Base-by-base conservation (phyloP, 805 yeast genomes). In the Saccharomyces eubayanus region DNA sequence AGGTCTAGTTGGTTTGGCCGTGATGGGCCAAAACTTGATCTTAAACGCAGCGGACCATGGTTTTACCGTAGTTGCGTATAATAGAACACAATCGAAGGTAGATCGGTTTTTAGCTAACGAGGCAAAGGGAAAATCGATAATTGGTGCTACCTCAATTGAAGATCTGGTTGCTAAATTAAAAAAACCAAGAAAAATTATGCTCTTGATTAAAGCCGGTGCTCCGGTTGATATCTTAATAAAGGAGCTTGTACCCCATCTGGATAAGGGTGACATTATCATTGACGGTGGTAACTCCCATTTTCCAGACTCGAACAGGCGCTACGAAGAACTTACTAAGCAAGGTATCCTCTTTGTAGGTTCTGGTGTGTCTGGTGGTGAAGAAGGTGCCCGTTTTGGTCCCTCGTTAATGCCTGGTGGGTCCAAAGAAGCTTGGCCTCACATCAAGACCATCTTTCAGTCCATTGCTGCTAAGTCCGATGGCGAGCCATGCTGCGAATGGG, bases 401-500 rank as follows among this genome's bases (percentile, higher is more conserved):
- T 91, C 97, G 59, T 81, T 92, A 74, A 92, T 92, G 99, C 99
- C 99, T 66, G 99, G 99, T 84, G 99, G 99, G 72, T 87, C 89
- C 72, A 81, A 78, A 65, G 96, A 88, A 68, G 99, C 98, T 60
- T 92, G 98, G 99, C 98, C 98, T 63, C 95, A 89, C 77, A 87
- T 92, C 72, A 92, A 92, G 84, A 85, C 83, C 59, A 94, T 92
- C 70, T 90, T 92, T 89, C 99, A 92, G 78, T 82, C 91, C 53
- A 87, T 94, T 67, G 78, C 97, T 53, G 98, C 99, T 72, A 90
- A 92, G 80, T 75, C 96, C 58, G 97, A 94, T 71, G 97, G 96
- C 66, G 97, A 94, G 79, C 97, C 99, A 72, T 92, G 99, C 79
- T 92, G 99, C 79, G 99, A 92, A 83, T 92, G 99, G 99, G 97